Evolutionary conservation across 805 yeast species (phyloP), one percentile per base, ranked within the genome.

Genomic region (Myxozyma monticola): DNA sequence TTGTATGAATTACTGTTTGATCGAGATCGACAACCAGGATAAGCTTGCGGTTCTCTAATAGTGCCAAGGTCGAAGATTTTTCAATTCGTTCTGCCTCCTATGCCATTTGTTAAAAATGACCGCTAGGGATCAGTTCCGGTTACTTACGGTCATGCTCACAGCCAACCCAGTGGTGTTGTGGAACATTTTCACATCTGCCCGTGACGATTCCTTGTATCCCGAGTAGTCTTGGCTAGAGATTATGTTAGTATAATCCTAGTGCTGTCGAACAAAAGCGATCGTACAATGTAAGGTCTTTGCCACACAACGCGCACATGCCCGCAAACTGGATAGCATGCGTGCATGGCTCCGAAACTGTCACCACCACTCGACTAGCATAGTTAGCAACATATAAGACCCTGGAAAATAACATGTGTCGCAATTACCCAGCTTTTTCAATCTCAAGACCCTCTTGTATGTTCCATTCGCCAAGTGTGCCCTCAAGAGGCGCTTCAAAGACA

Each of bases 1-100:
- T 91, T 36, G 97, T 96, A 64, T 93, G 99, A 28, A 93, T 91
- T 4, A 93, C 95, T 0, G 99, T 93, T 67, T 93, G 99, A 71
- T 93, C 99, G 56, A 93, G 75, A 73, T 93, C 99, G 4, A 93
- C 99, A 25, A 93, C 98, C 49, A 93, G 74, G 26, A 93, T 89
- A 55, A 93, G 73, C 66, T 87, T 88, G 51, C 76, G 72, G 45
- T 80, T 85, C 14, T 73, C 66, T 4, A 81, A 68, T 40, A 93
- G 73, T 51, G 84, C 73, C 49, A 74, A 71, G 3, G 88, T 80
- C 45, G 89, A 76, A 26, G 71, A 71, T 53, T 78, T 78, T 64
- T 90, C 98, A 42, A 93, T 82, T 53, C 83, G 81, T 53, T 81
- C 83, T 1, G 98, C 99, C 70, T 93, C 99, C 54, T 78, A 81